Evolutionary conservation across 2,329 filamentous ascomycete species (phyloP).

Genomic region (Trichoderma sp.): DNA sequence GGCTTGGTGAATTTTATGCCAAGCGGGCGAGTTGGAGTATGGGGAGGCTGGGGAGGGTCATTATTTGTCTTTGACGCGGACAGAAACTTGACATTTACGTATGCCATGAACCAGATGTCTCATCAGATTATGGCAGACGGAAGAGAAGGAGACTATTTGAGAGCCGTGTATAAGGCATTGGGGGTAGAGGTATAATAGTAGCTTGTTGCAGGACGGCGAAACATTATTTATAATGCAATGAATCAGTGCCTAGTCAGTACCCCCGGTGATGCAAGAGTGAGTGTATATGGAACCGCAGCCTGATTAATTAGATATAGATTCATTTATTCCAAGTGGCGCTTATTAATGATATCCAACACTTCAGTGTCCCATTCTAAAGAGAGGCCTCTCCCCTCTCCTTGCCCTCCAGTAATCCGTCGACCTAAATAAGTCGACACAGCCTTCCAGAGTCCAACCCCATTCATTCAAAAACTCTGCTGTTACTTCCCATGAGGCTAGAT

Average conservation of each 20-base stretch:
- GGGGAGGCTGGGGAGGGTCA: constrained; percentile 48
- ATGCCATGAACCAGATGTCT: constrained; percentile 37
- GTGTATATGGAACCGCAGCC: neutral
- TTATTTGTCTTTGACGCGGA: constrained; percentile 44
- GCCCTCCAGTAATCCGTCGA: constrained; percentile 4
- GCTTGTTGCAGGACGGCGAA: neutral
- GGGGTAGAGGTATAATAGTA: neutral
- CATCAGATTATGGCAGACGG: neutral
- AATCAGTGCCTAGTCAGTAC: neutral
- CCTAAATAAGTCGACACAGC: neutral
- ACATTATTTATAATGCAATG: neutral
- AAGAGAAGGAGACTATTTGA: neutral
- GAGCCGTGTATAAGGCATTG: constrained; percentile 6
- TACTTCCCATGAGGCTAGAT: constrained; percentile 6
- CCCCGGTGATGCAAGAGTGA: neutral
- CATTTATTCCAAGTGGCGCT: neutral
- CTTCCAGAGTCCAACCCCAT: constrained; percentile 6
- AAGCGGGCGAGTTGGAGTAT: constrained; percentile 37
- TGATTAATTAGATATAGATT: neutral
- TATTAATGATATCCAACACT: neutral
- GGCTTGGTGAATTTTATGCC: constrained; percentile 22
- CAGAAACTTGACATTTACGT: constrained; percentile 41
- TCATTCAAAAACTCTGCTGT: neutral
- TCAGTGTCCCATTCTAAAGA: neutral
- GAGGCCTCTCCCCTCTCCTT: neutral